Conservation (phyloP, 176 grass and related monocot species). For the Hsuehochloa calcarea region DNA sequence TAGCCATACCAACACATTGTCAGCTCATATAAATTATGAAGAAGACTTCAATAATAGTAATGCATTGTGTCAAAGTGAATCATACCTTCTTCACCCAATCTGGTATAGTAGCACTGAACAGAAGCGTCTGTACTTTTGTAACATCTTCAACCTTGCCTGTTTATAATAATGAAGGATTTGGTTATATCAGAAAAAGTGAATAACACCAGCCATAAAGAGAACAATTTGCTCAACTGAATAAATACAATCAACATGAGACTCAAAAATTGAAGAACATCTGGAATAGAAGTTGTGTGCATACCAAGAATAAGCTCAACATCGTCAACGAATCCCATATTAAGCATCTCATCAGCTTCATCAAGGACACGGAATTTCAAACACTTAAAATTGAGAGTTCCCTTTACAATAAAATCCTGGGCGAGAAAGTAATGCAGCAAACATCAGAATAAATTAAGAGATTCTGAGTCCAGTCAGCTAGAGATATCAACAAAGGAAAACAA, state of each 20-base stretch:
- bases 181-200: neutral
- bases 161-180: constrained; percentile 12
- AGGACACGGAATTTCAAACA: constrained; percentile 88
- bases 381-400: constrained; percentile 69
- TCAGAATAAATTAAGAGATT: neutral
- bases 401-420: constrained; percentile 70
- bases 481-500: neutral
- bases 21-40: neutral
- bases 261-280: neutral
- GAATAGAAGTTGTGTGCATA: constrained; percentile 28
- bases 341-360: constrained; percentile 99
- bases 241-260: neutral
- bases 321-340: constrained; percentile 97
- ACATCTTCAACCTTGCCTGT: constrained; percentile 86
- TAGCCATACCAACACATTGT: neutral
- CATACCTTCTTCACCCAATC: constrained; percentile 89
- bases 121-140: constrained; percentile 95
- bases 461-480: neutral
- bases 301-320: constrained; percentile 98
- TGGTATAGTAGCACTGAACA: constrained; percentile 95
- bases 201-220: neutral
- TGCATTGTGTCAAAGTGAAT: neutral
- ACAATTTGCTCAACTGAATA: neutral
- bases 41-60: neutral
- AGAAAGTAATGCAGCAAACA: neutral